These are phyloP conservation scores for Piper betle DNA, from an alignment of 164 flowering plant species.

Conservation along the genomic window DNA sequence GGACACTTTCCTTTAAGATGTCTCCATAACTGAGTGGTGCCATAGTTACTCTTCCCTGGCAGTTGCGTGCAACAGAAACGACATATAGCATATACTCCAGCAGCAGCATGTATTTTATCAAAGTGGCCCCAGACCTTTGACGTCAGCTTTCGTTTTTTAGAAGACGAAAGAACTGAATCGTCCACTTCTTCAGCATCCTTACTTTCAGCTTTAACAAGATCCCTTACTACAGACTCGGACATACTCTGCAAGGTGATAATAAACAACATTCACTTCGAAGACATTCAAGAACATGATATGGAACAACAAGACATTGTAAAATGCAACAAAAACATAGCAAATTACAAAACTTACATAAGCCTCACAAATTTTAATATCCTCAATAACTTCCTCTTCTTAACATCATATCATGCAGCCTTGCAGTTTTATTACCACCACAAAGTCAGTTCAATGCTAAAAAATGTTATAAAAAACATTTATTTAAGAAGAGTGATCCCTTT, in stretches of 20 bases:
- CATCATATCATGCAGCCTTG: too few species aligned
- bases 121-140: constrained; percentile 1
- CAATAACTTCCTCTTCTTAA: too few species aligned
- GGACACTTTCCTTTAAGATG: constrained; percentile 1
- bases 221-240: neutral
- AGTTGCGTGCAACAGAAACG: neutral
- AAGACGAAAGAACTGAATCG: neutral
- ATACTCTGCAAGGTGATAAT: neutral
- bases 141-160: neutral
- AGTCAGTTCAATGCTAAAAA: too few species aligned
- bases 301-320: too few species aligned
- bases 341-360: too few species aligned
- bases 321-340: too few species aligned
- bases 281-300: neutral
- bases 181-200: neutral
- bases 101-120: neutral
- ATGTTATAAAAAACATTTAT: too few species aligned
- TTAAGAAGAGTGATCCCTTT: too few species aligned
- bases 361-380: too few species aligned
- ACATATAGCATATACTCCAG: neutral
- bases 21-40: neutral
- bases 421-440: too few species aligned
- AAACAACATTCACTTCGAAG: neutral
- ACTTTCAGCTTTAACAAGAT: neutral
- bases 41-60: neutral